Conservation (phyloP, 768 basidiomycete species). For the Trametes cinnabarina region DNA sequence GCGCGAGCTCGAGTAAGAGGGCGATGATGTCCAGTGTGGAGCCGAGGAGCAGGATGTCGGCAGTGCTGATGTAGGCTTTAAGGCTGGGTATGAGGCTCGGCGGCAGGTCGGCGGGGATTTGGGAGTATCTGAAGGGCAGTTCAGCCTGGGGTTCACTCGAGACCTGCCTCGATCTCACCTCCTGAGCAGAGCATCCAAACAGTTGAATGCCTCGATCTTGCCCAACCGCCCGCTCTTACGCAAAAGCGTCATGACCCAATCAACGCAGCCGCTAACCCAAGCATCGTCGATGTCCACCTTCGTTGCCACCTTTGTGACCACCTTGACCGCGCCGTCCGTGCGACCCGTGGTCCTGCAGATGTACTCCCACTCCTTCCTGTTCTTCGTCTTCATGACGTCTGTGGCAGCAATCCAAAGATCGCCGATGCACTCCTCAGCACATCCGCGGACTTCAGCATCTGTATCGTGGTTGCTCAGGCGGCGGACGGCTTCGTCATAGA, state of each 20-base stretch:
- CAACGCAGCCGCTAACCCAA: constrained; percentile 81
- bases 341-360: constrained; percentile 71
- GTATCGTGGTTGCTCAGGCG: constrained; percentile 80
- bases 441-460: constrained; percentile 84
- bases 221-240: constrained; percentile 77
- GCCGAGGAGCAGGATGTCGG: constrained; percentile 77
- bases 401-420: constrained; percentile 87
- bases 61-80: constrained; percentile 67
- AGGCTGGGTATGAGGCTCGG: constrained; percentile 68
- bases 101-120: constrained; percentile 57
- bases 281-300: constrained; percentile 66
- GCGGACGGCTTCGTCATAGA: constrained; percentile 73
- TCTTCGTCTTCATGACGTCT: constrained; percentile 61
- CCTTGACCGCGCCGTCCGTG: constrained; percentile 73
- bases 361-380: constrained; percentile 76
- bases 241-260: constrained; percentile 72
- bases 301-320: constrained; percentile 79
- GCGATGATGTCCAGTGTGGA: constrained; percentile 67
- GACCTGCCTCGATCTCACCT: constrained; percentile 42
- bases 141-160: constrained; percentile 5
- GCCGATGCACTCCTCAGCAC: constrained; percentile 80
- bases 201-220: constrained; percentile 77
- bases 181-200: constrained; percentile 67
- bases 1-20: constrained; percentile 66
- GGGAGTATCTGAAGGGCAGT: constrained; percentile 45